Conservation (phyloP, 2,329 filamentous ascomycete genomes). For the Magnaporthiopsis poae region DNA sequence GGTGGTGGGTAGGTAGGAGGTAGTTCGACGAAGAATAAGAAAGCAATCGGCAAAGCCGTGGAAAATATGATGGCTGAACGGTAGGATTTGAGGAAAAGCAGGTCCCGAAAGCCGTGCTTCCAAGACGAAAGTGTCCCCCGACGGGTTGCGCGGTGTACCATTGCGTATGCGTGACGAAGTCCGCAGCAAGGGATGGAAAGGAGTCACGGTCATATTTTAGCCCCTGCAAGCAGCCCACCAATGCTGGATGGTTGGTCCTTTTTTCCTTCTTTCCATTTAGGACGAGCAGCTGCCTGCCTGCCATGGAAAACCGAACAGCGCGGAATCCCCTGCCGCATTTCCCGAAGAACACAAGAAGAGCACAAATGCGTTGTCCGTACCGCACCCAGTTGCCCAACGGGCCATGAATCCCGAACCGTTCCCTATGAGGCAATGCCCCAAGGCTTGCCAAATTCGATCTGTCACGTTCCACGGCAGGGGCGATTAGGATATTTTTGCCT, state of each 20-base stretch:
- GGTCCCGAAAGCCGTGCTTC: not conserved
- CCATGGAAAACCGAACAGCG: too few relatives aligned
- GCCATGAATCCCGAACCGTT: not conserved
- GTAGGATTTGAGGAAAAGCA: not conserved
- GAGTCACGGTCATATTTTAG: too few relatives aligned
- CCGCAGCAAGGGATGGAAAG: too few relatives aligned
- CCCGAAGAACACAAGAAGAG: too few relatives aligned
- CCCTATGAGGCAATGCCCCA: not conserved
- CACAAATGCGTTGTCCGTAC: too few relatives aligned
- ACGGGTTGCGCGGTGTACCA: not conserved
- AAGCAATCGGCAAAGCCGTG: not conserved
- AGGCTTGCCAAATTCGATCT: not conserved
- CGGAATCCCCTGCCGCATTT: too few relatives aligned
- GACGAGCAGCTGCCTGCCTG: too few relatives aligned
- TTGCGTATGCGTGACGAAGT: too few relatives aligned
- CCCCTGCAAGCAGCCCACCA: too few relatives aligned
- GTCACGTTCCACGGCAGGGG: not conserved
- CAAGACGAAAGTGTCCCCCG: not conserved
- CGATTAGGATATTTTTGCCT: not conserved
- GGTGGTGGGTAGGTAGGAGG: not conserved
- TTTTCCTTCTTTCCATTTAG: too few relatives aligned
- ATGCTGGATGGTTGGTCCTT: too few relatives aligned
- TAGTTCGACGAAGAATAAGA: not conserved
- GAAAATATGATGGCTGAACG: not conserved
- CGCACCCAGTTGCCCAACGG: not conserved